Conservation (phyloP, 768 basidiomycete species). For the Suillus fuscotomentosus region DNA sequence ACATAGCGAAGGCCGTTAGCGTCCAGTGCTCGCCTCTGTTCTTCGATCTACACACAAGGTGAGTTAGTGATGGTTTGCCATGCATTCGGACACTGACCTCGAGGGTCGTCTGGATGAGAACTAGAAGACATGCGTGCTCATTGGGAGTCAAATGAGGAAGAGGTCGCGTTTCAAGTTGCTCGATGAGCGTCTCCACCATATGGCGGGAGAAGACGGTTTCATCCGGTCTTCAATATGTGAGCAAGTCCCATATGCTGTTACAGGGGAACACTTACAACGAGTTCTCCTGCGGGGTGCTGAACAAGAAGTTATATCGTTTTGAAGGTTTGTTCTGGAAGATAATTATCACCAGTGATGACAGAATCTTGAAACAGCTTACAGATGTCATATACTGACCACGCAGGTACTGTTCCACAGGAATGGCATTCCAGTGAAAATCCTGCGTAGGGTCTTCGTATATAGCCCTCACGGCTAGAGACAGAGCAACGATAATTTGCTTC, state of each 20-base stretch:
- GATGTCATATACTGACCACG: constrained; percentile 13
- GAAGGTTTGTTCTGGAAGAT: constrained; percentile 13
- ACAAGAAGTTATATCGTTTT: constrained; percentile 53
- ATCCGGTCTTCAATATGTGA: constrained; percentile 37
- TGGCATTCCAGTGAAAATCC: constrained; percentile 39
- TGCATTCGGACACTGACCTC: constrained; percentile 53
- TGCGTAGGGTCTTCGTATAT: constrained; percentile 6
- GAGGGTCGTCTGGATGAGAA: constrained; percentile 82
- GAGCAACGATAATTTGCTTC: constrained; percentile 72
- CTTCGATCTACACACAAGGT: constrained; percentile 62
- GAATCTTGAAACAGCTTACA: constrained; percentile 14
- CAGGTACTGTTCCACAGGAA: constrained; percentile 52
- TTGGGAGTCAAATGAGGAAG: constrained; percentile 72
- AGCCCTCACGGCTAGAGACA: constrained; percentile 40
- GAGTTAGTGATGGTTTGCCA: constrained; percentile 4
- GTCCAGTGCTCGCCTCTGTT: constrained; percentile 88
- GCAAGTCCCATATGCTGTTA: constrained; percentile 3
- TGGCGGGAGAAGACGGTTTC: constrained; percentile 60
- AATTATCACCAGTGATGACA: background rate
- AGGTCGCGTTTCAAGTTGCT: constrained; percentile 58
- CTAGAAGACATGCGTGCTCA: constrained; percentile 81
- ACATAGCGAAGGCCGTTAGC: constrained; percentile 91
- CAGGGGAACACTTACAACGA: constrained; percentile 41
- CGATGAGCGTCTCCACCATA: constrained; percentile 59
- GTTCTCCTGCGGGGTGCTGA: constrained; percentile 41